Percentiles rank a stretch among this genome's conserved stretches.
Conservation (phyloP, 768 basidiomycete genomes). For the Lactarius pseudohatsudake region DNA sequence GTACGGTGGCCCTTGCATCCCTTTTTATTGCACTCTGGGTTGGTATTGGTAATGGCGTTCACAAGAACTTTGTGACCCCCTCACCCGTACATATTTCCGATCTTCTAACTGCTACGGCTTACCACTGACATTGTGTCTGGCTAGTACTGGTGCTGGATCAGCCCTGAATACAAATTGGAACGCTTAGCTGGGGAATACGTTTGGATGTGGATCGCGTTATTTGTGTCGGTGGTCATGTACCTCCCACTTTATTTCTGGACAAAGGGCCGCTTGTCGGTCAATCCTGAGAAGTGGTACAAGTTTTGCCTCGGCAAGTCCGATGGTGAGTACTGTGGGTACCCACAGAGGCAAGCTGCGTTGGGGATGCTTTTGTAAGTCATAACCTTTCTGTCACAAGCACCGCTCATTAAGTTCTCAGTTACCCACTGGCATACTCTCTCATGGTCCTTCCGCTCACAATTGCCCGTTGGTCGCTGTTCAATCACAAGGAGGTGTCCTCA, state of each 20-base stretch:
- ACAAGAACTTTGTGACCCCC: slow-evolving; percentile 35
- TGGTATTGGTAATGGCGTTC: slow-evolving; percentile 35
- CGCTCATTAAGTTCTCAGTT: slow-evolving; percentile 31
- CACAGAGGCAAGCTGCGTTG: slow-evolving; percentile 18
- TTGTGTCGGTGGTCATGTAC: slow-evolving; percentile 38
- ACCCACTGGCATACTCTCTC: slow-evolving; percentile 42
- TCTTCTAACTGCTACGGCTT: background rate
- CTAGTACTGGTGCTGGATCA: slow-evolving; percentile 46
- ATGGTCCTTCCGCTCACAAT: slow-evolving; percentile 43
- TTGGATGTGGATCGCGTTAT: slow-evolving; percentile 46
- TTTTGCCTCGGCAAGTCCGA: slow-evolving; percentile 29
- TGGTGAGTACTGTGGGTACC: slow-evolving; percentile 1
- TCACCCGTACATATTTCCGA: slow-evolving; percentile 35
- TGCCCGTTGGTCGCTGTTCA: slow-evolving; percentile 43
- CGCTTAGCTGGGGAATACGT: slow-evolving; percentile 44
- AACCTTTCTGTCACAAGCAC: background rate
- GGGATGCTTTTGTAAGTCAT: slow-evolving; percentile 34
- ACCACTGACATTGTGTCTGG: background rate
- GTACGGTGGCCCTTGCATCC: slow-evolving; percentile 10
- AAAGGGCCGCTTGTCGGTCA: slow-evolving; percentile 38
- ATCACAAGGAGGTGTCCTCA: slow-evolving; percentile 30
- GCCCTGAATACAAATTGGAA: slow-evolving; percentile 34
- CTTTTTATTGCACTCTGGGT: slow-evolving; percentile 38
- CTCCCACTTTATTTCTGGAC: slow-evolving; percentile 40
- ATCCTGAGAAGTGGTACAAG: slow-evolving; percentile 39